Evolutionary conservation across 2,329 filamentous ascomycete species (phyloP), one percentile per base, ranked within the genome.

Genomic region (Calonectria pauciramosa): DNA sequence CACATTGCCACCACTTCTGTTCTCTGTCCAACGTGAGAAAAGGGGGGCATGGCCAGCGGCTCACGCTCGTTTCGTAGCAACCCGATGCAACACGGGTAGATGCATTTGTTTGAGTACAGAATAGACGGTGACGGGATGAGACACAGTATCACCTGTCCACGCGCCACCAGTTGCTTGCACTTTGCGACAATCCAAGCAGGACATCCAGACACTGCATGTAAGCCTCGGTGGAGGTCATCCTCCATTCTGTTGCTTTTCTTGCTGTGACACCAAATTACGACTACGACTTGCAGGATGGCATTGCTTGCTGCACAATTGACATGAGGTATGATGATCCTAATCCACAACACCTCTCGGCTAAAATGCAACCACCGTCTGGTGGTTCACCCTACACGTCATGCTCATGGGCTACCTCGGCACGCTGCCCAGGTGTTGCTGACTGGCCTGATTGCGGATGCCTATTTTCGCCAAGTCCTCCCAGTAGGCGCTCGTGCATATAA

Each of bases 291-390:
- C 51, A 51, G 34, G 38, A 26, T 67, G 72, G 77, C 75, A 77
- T 70, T 80, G 75, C 59, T 64, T 69, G 51, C 60, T 60, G 60
- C 69, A 64, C 52, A 28, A 71, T 77, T 67, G 59, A 38, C 47
- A 68, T 75, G 23, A 75, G 44, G 56, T 30, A 52, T 68, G 73
- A 79, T 76, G 72, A 74, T 77, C 73, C 18, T 47, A 76, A 77
- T 76, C 76, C 71, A 59, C 67, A 47, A 44, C 67, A 41, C 51
- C 60, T 56, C 36, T 73, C 71, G 71, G 71, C 60, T 73, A 73
- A 70, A 70, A 47, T 64, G 30, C 59, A 49, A 56, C 28, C 65
- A 47, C 47, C 34, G n/a, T 14, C 56, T 41, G 49, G 51, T 44
- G 23, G 67, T 70, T 65, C 52, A 73, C 44, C 59, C 34, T 52